phyloP scores from a whole-genome alignment of 1,284 basidiomycete genomes.

The Grifola frondosa region DNA sequence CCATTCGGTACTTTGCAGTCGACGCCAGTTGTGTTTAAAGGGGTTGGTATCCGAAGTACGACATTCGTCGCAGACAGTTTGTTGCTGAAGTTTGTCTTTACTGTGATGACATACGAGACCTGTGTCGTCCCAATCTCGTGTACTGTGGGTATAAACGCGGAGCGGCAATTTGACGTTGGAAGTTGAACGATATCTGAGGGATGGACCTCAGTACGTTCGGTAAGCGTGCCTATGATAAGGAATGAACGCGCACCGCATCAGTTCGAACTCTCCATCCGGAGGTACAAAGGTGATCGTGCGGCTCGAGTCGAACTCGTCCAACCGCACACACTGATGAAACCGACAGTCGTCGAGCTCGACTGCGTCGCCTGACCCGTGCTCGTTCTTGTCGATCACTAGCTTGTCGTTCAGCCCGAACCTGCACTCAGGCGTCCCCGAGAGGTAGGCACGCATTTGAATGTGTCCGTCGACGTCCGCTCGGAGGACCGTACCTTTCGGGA shows the following conservation, averaged over 20 bases:
- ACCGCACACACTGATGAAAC: constrained; percentile 97
- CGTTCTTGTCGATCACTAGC: constrained; percentile 88
- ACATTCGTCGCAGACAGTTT: constrained; percentile 95
- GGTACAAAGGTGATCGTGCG: constrained; percentile 96
- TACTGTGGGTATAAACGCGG: constrained; percentile 86
- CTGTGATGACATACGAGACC: constrained; percentile 88
- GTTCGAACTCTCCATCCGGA: constrained; percentile 98
- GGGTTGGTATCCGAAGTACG: constrained; percentile 92
- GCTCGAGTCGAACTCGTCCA: constrained; percentile 92
- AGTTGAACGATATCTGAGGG: constrained; percentile 92
- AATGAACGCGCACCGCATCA: constrained; percentile 75
- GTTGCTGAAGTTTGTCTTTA: constrained; percentile 87
- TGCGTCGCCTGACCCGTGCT: constrained; percentile 62
- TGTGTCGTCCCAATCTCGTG: constrained; percentile 90
- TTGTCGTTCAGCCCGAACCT: constrained; percentile 99
- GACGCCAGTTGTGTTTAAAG: constrained; percentile 89
- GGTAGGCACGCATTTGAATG: constrained; percentile 96
- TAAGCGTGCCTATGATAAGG: constrained; percentile 5
- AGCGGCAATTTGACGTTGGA: constrained; percentile 95
- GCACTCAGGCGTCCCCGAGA: constrained; percentile 95
- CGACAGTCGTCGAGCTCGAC: constrained; percentile 97
- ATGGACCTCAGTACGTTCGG: too few species aligned
- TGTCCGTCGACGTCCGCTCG: constrained; percentile 99
- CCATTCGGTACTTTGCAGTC: constrained; percentile 90
- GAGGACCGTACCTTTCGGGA: constrained; percentile 71